Evolutionary conservation across 2,329 filamentous ascomycete species (phyloP).

Genomic region (Fusarium sp.): DNA sequence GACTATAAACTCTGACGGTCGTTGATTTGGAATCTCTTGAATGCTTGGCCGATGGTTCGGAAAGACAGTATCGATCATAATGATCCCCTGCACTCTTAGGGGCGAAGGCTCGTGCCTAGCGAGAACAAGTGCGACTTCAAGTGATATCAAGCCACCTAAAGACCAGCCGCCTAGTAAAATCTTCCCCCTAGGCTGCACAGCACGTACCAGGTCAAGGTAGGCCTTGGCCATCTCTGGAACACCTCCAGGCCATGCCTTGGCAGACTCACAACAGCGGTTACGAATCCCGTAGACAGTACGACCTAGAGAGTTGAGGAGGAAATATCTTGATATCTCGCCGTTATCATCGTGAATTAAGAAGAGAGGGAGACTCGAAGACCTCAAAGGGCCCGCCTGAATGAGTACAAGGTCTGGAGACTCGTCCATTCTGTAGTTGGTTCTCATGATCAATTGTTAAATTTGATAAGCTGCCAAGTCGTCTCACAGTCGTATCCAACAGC

Average conservation of each 20-base stretch:
- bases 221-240: background rate
- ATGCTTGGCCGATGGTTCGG: background rate
- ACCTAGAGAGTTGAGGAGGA: background rate
- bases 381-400: background rate
- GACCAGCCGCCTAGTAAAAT: constrained; percentile 2
- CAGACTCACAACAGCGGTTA: background rate
- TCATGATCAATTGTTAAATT: no score
- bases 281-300: background rate
- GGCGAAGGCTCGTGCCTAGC: background rate
- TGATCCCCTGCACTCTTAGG: background rate
- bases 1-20: no score
- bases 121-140: background rate
- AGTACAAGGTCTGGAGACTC: background rate
- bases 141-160: constrained; percentile 1
- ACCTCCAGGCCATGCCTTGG: constrained; percentile 2
- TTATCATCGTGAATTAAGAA: constrained; percentile 3
- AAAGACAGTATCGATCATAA: background rate
- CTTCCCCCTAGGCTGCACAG: background rate
- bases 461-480: no score
- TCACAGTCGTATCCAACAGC: no score
- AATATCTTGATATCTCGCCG: background rate
- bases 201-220: constrained; percentile 1
- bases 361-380: background rate
- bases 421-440: background rate
- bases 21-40: no score